Evolutionary conservation across 352 stramenopile genomes (phyloP).

Genomic region (Globisporangium canariense): DNA sequence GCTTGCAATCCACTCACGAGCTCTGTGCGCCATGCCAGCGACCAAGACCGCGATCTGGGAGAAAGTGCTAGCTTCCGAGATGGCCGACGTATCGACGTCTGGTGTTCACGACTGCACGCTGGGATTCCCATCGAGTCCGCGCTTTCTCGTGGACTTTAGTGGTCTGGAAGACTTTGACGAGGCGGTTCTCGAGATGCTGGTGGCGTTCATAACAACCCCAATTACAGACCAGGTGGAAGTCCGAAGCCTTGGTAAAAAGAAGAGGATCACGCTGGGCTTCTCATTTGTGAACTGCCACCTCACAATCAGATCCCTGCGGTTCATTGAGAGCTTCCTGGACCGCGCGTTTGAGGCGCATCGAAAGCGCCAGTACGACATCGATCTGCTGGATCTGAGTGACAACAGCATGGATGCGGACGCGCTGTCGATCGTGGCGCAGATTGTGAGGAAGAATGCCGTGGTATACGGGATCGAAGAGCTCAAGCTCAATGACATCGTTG

Average conservation of each 20-base stretch:
- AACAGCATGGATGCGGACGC: not conserved
- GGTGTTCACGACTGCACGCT: constrained; percentile 1
- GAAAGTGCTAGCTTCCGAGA: not conserved
- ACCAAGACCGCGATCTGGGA: constrained; percentile 2
- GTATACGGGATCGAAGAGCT: constrained; percentile 1
- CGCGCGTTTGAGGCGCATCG: not conserved
- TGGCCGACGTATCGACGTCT: constrained; percentile 7
- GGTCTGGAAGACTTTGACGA: not conserved
- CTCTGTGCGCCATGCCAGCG: not conserved
- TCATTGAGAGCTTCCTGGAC: not conserved
- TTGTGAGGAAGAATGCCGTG: constrained; percentile 1
- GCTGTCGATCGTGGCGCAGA: not conserved
- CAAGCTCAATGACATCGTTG: constrained; percentile 12
- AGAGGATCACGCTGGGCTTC: not conserved
- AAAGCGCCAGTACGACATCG: not conserved
- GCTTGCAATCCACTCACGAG: not conserved
- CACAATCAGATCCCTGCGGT: not conserved
- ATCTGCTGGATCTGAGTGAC: constrained; percentile 7
- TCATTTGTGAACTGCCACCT: constrained; percentile 8
- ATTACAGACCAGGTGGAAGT: too few relatives aligned
- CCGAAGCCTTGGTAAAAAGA: too few relatives aligned
- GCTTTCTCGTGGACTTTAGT: constrained; percentile 8
- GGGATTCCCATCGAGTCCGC: not conserved
- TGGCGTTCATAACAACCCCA: not conserved
- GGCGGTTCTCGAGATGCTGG: not conserved